These are phyloP conservation scores for Naganishia albida DNA, from an alignment of 1,284 basidiomycete genomes.

Conservation along the genomic window DNA sequence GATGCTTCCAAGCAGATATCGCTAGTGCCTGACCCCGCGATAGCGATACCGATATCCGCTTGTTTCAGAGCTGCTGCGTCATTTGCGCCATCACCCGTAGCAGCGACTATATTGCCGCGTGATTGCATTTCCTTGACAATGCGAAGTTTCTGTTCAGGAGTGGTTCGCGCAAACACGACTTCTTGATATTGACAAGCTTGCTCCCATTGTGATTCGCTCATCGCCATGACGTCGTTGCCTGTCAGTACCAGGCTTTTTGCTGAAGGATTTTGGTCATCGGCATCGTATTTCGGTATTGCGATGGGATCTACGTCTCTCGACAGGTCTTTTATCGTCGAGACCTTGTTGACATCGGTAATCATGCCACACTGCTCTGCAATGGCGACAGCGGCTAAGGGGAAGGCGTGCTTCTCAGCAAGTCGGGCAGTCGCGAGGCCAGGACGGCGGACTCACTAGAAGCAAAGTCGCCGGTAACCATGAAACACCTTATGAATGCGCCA, in stretches of 20 bases:
- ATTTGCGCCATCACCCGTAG: constrained; percentile 70
- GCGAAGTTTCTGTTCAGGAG: constrained; percentile 69
- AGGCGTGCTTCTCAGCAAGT: constrained; percentile 43
- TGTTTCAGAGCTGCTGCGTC: constrained; percentile 58
- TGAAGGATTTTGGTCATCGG: constrained; percentile 31
- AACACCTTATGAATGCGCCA: constrained; percentile 65
- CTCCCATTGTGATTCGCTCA: constrained; percentile 60
- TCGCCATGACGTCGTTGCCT: constrained; percentile 59
- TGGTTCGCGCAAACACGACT: constrained; percentile 71
- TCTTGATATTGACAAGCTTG: constrained; percentile 63
- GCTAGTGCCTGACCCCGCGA: constrained; percentile 52
- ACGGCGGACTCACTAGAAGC: constrained; percentile 34
- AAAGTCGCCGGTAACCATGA: constrained; percentile 64
- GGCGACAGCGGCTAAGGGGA: constrained; percentile 58
- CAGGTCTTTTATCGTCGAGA: constrained; percentile 56
- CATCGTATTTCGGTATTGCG: constrained; percentile 38
- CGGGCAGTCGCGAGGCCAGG: constrained; percentile 25
- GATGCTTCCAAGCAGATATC: constrained; percentile 54
- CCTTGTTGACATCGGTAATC: constrained; percentile 57
- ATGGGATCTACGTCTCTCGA: constrained; percentile 38
- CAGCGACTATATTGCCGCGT: constrained; percentile 61
- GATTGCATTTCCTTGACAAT: constrained; percentile 67
- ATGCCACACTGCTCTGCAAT: constrained; percentile 67
- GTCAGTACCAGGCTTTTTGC: constrained; percentile 57
- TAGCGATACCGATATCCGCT: constrained; percentile 58